Conservation (phyloP, 2,329 filamentous ascomycete genomes). For the Monilinia fructicola region DNA sequence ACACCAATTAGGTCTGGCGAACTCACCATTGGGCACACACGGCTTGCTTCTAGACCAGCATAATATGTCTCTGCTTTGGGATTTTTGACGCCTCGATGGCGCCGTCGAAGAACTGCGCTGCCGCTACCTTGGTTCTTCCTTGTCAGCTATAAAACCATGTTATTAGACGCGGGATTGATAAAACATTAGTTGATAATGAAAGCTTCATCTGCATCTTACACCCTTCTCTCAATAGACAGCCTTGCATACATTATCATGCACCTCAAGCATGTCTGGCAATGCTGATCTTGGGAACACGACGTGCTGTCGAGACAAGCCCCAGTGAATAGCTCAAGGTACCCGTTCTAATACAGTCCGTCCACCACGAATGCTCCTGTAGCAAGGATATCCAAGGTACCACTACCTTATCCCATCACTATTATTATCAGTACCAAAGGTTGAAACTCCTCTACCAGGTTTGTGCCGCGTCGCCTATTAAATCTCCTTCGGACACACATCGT, state of each 20-base stretch:
- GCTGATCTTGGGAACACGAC: slow-evolving; percentile 24
- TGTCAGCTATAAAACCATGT: slow-evolving; percentile 2
- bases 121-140: slow-evolving; percentile 5
- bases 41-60: slow-evolving; percentile 1
- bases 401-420: slow-evolving; percentile 17
- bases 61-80: not conserved
- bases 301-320: slow-evolving; percentile 18
- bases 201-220: not conserved
- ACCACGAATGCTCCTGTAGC: slow-evolving; percentile 15
- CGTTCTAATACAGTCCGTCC: not conserved
- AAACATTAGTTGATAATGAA: not conserved
- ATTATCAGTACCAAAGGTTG: slow-evolving; percentile 20
- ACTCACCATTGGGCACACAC: slow-evolving; percentile 3
- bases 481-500: slow-evolving; percentile 23
- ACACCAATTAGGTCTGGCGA: not conserved
- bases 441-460: slow-evolving; percentile 18
- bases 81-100: slow-evolving; percentile 6
- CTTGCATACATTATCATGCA: slow-evolving; percentile 26
- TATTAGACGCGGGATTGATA: slow-evolving; percentile 10
- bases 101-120: slow-evolving; percentile 9
- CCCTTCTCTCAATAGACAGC: slow-evolving; percentile 13
- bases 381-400: slow-evolving; percentile 24
- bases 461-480: slow-evolving; percentile 24
- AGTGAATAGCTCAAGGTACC: slow-evolving; percentile 20
- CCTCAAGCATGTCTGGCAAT: slow-evolving; percentile 19